A percentile compares a stretch with the other conserved stretches of the same genome.
These are phyloP conservation scores for Vitis hybrid DNA, from an alignment of 177 flowering plant genomes.

Conservation along the genomic window DNA sequence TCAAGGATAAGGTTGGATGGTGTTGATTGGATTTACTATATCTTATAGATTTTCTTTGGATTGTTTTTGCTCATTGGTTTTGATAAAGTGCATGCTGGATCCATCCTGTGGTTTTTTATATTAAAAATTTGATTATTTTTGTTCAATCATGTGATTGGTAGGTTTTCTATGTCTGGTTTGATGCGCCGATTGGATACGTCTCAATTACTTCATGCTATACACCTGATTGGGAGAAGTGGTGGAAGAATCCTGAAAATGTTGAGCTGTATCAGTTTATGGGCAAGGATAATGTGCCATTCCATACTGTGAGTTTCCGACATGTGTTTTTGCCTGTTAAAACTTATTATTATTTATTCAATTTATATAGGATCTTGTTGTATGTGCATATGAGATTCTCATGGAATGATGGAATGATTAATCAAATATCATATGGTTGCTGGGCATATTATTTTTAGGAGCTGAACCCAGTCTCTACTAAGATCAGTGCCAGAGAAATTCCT, in stretches of 20 bases:
- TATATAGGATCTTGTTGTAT: no score
- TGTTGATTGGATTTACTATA: neutral
- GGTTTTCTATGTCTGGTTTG: constrained; percentile 92
- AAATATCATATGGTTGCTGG: no score
- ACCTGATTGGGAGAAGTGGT: constrained; percentile 75
- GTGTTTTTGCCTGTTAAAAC: no score
- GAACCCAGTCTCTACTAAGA: no score
- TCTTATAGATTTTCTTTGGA: no score
- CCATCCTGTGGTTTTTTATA: no score
- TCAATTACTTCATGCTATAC: constrained; percentile 76
- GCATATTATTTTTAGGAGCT: no score
- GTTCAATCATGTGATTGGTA: constrained; percentile 12
- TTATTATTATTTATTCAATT: no score
- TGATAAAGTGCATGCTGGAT: neutral
- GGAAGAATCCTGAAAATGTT: constrained; percentile 96
- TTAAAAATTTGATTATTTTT: neutral
- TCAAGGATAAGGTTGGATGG: constrained; percentile 68
- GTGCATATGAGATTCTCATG: no score
- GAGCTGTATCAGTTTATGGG: constrained; percentile 99
- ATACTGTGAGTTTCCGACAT: constrained; percentile 63
- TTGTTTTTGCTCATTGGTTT: no score
- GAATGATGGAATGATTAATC: no score
- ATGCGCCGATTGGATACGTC: constrained; percentile 81
- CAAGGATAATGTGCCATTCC: constrained; percentile 98
- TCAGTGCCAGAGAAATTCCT: no score